Percentiles rank a stretch among this genome's conserved stretches.
Conservation (phyloP, 1,139 yeast genomes). For the Saccharomyces uvarum region DNA sequence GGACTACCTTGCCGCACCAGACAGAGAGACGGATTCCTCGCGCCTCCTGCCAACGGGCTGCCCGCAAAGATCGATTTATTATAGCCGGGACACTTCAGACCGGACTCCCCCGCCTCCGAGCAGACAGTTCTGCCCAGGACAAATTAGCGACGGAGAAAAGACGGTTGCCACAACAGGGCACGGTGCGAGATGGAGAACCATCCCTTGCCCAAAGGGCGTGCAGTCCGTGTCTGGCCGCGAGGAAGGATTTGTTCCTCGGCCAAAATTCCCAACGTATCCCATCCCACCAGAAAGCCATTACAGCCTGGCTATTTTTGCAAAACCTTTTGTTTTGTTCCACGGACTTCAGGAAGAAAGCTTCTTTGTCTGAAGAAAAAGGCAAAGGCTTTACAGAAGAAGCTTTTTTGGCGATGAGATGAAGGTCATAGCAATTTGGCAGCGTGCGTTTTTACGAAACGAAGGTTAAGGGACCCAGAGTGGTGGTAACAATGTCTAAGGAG, state of each 20-base stretch:
- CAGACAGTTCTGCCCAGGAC: slow-evolving; percentile 3
- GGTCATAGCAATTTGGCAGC: background rate
- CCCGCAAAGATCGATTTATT: slow-evolving; percentile 36
- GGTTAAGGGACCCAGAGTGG: background rate
- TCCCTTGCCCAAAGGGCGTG: slow-evolving; percentile 15
- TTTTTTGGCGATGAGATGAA: background rate
- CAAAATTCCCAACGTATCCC: slow-evolving; percentile 27
- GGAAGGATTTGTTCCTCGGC: slow-evolving; percentile 27
- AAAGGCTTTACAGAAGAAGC: background rate
- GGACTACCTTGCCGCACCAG: slow-evolving; percentile 25
- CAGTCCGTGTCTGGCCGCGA: slow-evolving; percentile 26
- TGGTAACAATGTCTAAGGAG: slow-evolving; percentile 3
- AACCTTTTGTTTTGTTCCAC: background rate
- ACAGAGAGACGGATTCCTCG: slow-evolving; percentile 31
- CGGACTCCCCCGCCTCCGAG: slow-evolving; percentile 9
- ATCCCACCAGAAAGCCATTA: slow-evolving; percentile 36
- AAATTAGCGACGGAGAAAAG: slow-evolving; percentile 8
- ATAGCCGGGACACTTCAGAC: slow-evolving; percentile 34
- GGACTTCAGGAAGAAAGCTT: too few relatives aligned
- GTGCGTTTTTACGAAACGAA: background rate
- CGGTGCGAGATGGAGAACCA: slow-evolving; percentile 15
- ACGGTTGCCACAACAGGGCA: slow-evolving; percentile 17
- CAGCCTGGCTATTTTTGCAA: slow-evolving; percentile 24
- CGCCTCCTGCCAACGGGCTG: slow-evolving; percentile 17
- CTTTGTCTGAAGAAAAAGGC: too few relatives aligned